Base-by-base conservation (phyloP, 2,329 filamentous ascomycete species). In the Coniochaeta sp. region DNA sequence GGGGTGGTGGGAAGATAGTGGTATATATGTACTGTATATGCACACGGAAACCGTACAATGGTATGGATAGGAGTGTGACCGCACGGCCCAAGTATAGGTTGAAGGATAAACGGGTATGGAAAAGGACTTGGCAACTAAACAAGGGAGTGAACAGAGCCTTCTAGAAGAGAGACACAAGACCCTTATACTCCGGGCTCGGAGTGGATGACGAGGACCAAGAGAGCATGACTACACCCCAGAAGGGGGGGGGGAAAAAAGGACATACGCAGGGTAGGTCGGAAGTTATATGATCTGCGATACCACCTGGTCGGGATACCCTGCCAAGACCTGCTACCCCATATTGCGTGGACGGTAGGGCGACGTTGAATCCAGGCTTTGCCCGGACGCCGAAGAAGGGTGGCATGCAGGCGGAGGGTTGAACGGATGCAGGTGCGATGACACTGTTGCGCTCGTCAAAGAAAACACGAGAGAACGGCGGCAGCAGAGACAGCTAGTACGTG, bases 271-370 rank as follows among this genome's bases (percentile, higher is more conserved):
- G 54, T 38, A 56, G n/a, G 8, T 36, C 54, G 54, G 54, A 56
- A 36, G 30, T 22, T 56, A 34, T 56, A 56, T 56, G 54, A 56
- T 56, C 54, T 56, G 54, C 30, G 32, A 56, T 56, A 36, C 54
- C 54, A 56, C 54, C 54, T 56, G 54, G 54, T 56, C 54, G 54
- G 54, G 34, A 56, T 16, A 36, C 54, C 30, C 54, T 56, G 54
- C 54, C 54, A 56, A 56, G 54, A 56, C 28, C 30, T 34, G 54
- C 30, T 56, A 56, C 30, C 30, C 54, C 54, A 36, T 34, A 36
- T 22, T 56, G 54, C 17, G 26, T 16, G 30, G 17, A 36, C 54
- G 54, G 54, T 17, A 56, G 54, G 30, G 30, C 54, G 34, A 56
- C 54, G 28, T 56, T 30, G 47, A 30, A 56, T 52, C 54, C 54